These are phyloP conservation scores for Cyberlindnera bimundalis DNA, from an alignment of 805 yeast species.

Conservation along the genomic window DNA sequence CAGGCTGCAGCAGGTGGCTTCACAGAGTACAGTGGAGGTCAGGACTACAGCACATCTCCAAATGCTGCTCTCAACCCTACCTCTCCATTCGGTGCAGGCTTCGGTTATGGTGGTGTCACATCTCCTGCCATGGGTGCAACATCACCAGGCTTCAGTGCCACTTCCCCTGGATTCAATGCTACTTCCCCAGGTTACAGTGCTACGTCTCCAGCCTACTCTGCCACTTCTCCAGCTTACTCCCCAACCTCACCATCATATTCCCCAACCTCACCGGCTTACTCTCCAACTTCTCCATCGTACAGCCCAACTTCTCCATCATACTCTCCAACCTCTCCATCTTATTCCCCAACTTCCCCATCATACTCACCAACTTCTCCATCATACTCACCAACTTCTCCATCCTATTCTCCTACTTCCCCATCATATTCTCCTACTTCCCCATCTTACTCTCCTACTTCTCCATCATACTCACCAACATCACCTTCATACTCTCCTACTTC, in stretches of 20 bases:
- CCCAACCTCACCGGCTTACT: conserved; percentile 68
- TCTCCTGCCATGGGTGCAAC: conserved; percentile 56
- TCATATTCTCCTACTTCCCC: conserved; percentile 50
- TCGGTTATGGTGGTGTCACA: conserved; percentile 34
- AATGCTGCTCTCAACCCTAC: conserved; percentile 43
- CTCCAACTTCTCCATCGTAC: conserved; percentile 79
- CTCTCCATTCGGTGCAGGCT: conserved; percentile 43
- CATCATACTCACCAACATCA: conserved; percentile 52
- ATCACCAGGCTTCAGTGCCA: conserved; percentile 50
- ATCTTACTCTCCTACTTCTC: conserved; percentile 62
- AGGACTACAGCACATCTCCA: conserved; percentile 57
- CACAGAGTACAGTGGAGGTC: conserved; percentile 56
- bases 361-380: conserved; percentile 74
- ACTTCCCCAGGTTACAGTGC: conserved; percentile 73
- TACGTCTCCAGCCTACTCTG: conserved; percentile 70
- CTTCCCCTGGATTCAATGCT: conserved; percentile 58
- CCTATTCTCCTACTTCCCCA: conserved; percentile 79
- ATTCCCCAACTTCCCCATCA: conserved; percentile 79
- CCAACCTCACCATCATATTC: conserved; percentile 77
- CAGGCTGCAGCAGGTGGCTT: conserved; percentile 78
- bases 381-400: conserved; percentile 65
- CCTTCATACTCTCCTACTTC: conserved; percentile 51
- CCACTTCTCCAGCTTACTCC: conserved; percentile 62
- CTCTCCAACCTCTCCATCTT: conserved; percentile 75
- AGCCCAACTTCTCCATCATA: conserved; percentile 72